Base-by-base conservation (phyloP, 1,284 basidiomycete species). In the Rhodofomes roseus region DNA sequence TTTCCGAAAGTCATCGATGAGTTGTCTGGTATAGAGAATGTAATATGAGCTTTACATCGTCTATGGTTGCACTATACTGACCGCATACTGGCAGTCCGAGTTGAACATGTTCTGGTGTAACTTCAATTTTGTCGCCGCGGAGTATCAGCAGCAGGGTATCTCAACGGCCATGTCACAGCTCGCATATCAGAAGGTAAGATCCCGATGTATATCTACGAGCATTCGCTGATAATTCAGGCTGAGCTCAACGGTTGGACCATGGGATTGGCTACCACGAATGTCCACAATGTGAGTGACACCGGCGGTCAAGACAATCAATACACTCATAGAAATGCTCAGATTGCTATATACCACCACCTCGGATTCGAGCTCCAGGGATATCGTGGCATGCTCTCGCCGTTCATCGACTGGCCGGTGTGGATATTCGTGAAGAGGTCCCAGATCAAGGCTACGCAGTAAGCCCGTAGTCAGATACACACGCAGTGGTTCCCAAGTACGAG, bases 21-120 rank as follows among this genome's bases (percentile, higher is more conserved):
- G 18, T 34, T 25, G 8, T 20, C 50, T 8, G 58, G 58, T 1
- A 57, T 62, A 23, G 20, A 40, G 9, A 12, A 53, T 7, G 59
- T 57, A 31, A 31, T n/a, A n/a, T n/a, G n/a, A n/a, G n/a, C n/a
- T n/a, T 44, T 48, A 6, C 11, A 12, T 9, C 16, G 20, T 12
- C 14, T 31, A 41, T 22, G 1, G 18, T 18, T 34, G 4, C 46
- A 27, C 4, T 23, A 11, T 7, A 3, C 5, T 22, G 16, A n/a
- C n/a, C 2, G 3, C 6, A 12, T n/a, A 20, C 7, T 12, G 22
- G 4, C 20, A 27, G 20, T 23, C 16, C 16, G 60, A 44, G 56
- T 60, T 52, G 57, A 64, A 36, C 46, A 58, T 37, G 11, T 64
- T 62, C 52, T 66, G 65, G 65, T 66, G 65, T 55, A 54, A 44